A percentile compares a stretch with the other conserved stretches of the same genome.
These are phyloP conservation scores for Hymenoscyphus salicellus DNA, from an alignment of 2,329 filamentous ascomycete species.

Conservation along the genomic window DNA sequence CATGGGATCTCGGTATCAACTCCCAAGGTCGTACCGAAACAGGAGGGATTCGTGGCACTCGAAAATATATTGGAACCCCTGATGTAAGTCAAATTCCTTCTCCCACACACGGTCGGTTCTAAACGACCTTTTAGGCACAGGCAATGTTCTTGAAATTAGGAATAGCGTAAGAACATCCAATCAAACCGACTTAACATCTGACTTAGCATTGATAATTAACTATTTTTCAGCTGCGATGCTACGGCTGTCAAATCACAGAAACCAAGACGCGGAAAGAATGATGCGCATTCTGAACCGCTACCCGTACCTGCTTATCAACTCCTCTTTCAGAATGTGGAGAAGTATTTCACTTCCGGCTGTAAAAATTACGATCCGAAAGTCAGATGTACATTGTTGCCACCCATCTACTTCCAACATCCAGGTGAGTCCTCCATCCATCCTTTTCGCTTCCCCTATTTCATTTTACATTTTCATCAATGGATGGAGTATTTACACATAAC, in stretches of 20 bases:
- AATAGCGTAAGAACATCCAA: constrained; percentile 53
- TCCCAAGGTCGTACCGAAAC: constrained; percentile 72
- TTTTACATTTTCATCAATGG: not conserved
- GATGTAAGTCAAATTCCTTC: constrained; percentile 55
- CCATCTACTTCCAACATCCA: constrained; percentile 86
- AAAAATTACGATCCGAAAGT: constrained; percentile 57
- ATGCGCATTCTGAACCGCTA: constrained; percentile 4
- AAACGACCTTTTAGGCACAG: constrained; percentile 56
- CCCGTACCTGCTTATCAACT: constrained; percentile 34
- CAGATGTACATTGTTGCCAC: constrained; percentile 68
- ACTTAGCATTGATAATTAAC: not conserved
- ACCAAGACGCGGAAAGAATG: constrained; percentile 43
- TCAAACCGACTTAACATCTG: too few relatives aligned
- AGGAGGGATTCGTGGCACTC: constrained; percentile 79
- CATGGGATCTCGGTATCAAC: constrained; percentile 86
- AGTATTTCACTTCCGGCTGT: constrained; percentile 66
- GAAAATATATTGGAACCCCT: constrained; percentile 93
- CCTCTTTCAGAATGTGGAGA: constrained; percentile 66
- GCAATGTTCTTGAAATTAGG: constrained; percentile 70
- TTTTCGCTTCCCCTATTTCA: not conserved
- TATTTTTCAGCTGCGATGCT: constrained; percentile 54
- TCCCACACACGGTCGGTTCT: constrained; percentile 6
- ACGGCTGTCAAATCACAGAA: constrained; percentile 54
- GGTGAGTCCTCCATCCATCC: constrained; percentile 41
- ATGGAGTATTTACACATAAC: constrained; percentile 3